Evolutionary conservation across 176 grass and related monocot genomes (phyloP), one percentile per base, ranked within the genome.

Genomic region (Carex littledalei): DNA sequence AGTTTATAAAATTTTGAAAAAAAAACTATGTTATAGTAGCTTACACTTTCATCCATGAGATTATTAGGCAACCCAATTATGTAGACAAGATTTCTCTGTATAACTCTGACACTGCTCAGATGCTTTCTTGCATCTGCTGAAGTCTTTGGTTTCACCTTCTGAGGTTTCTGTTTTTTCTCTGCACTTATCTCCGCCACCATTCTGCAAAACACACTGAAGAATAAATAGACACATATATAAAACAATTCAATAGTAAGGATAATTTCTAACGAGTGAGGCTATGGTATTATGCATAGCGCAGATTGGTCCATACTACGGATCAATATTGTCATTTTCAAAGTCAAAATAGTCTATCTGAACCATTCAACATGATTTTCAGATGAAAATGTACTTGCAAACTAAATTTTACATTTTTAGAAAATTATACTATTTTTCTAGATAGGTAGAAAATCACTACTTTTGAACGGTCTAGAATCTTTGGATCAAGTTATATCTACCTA

Each of bases 1-100:
- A 41, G 18, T 20, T 72, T 45, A 21, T 47, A 9, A 47, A 45
- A 45, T 72, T 72, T 45, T 9, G 8, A 21, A 1, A 55, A 55
- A 52, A 13, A 55, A 49, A 11, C 6, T 31, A 29, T 77, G 47
- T 74, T 24, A 16, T 77, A 12, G 21, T 55, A 62, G 67, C 93
- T 86, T 84, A 99, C 97, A 89, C 31, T 95, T 88, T 92, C 93
- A 37, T 92, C 87, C 80, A 91, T 94, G 64, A 99, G 84, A 87
- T 96, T 94, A 84, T 87, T 80, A 89, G 97, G 93, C 57, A 99
- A 82, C 20, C 97, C 97, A 87, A 91, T 92, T 90, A 99, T 96
- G 84, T 99, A 99, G 81, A 94, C 96, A 29, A 99, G 96, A 83
- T 95, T 99, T 75, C 90, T 89, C 85, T 95, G 96, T 62, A 99